Percentiles rank a stretch among this genome's conserved stretches.
Conservation (phyloP, 176 grass and related monocot species). For the Typha latifolia region DNA sequence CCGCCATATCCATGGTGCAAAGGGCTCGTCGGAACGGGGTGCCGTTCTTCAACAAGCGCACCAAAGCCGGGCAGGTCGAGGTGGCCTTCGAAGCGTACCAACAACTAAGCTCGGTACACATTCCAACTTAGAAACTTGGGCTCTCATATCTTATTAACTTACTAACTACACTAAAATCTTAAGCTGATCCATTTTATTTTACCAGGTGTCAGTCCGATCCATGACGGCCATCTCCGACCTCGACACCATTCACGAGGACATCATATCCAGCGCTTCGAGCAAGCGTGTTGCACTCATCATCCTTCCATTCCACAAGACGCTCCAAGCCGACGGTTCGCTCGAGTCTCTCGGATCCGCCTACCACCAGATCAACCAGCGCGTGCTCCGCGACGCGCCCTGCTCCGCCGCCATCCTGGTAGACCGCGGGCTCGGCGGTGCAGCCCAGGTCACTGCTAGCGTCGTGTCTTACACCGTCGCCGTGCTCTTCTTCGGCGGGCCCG, state of each 20-base stretch:
- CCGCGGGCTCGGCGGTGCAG: constrained; percentile 62
- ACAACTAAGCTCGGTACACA: constrained; percentile 35
- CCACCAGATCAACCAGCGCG: constrained; percentile 55
- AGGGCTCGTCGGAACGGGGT: constrained; percentile 38
- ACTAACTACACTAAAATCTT: too few species aligned
- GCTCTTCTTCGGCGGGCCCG: constrained; percentile 69
- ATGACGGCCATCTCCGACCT: constrained; percentile 79
- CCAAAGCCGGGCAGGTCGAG: constrained; percentile 30
- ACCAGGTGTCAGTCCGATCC: constrained; percentile 33
- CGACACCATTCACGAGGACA: constrained; percentile 61
- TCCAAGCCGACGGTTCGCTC: constrained; percentile 49
- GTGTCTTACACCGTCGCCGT: constrained; percentile 31
- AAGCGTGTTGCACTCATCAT: constrained; percentile 54
- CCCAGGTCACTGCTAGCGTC: constrained; percentile 47
- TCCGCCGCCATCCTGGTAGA: constrained; percentile 65
- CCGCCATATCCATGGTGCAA: constrained; percentile 67
- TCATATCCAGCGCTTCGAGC: constrained; percentile 37
- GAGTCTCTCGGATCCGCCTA: constrained; percentile 40
- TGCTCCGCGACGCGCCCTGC: constrained; percentile 59
- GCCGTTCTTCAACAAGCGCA: constrained; percentile 46
- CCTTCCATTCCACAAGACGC: constrained; percentile 61
- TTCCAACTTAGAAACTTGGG: too few species aligned
- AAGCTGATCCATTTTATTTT: too few species aligned
- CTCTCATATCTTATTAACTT: too few species aligned
- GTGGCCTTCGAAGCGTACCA: constrained; percentile 81